Conservation (phyloP, 768 basidiomycete genomes). For the Hirschioporus abietinus region DNA sequence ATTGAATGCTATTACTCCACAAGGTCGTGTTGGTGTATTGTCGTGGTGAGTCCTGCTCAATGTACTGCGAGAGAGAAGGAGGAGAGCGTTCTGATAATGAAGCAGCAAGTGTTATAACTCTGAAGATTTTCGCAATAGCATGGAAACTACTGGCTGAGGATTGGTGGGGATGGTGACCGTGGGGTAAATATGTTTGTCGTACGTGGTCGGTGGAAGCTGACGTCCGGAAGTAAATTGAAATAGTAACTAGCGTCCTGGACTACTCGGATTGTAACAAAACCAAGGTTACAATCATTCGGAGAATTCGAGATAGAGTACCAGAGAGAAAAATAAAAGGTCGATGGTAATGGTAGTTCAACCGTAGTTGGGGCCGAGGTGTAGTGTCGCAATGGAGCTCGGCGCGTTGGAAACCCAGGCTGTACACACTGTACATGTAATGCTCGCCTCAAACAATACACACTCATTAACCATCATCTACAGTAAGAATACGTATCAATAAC, state of each 20-base stretch:
- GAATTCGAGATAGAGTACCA: too few relatives aligned
- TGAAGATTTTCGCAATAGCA: not conserved
- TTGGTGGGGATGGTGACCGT: not conserved
- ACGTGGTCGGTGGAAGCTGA: not conserved
- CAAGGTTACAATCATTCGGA: not conserved
- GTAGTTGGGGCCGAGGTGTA: too few relatives aligned
- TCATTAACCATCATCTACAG: too few relatives aligned
- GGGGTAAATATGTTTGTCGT: not conserved
- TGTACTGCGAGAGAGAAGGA: not conserved
- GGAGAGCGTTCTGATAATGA: not conserved
- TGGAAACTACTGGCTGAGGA: slow-evolving; percentile 1
- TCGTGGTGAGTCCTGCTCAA: not conserved
- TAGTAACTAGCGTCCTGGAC: not conserved
- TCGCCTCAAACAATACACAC: too few relatives aligned
- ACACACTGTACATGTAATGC: too few relatives aligned
- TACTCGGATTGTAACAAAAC: not conserved
- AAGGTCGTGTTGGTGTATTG: not conserved
- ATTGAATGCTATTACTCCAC: not conserved
- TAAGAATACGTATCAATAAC: too few relatives aligned
- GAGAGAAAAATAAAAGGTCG: too few relatives aligned
- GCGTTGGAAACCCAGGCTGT: too few relatives aligned
- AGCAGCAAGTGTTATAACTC: not conserved
- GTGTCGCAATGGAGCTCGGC: too few relatives aligned
- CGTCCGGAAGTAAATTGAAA: not conserved
- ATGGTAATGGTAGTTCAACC: too few relatives aligned